Base-by-base conservation (phyloP, 192 early-diverging fungal species). In the Chytriomyces hyalinus region DNA sequence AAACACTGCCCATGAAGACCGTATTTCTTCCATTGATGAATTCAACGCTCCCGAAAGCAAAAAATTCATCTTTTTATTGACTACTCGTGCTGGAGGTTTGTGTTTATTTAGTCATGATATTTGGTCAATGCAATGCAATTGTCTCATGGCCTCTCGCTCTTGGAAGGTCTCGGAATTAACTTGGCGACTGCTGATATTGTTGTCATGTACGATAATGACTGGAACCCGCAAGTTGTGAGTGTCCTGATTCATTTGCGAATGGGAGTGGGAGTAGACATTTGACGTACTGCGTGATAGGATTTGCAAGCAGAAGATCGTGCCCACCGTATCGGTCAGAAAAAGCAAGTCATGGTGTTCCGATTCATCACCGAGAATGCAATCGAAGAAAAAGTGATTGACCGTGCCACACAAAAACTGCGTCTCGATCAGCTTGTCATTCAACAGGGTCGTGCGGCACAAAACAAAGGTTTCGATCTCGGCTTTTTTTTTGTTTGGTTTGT, bases 381-480 rank as follows among this genome's bases (percentile, higher is more conserved):
- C 78, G 97, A 99, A 83, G 97, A 99, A 80, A 97, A 97, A 83
- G 94, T 99, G 1, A 82, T 99, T 50, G 96, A 99, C 81, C 86
- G 93, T 64, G 97, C 97, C n/a, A 94, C 96, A 24, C 96, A 97
- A 82, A 98, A 99, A 82, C 86, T 98, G 61, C 88, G 95, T 15
- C 85, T 99, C 20, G 97, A 99, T 80, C 95, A 98, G 83, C 87
- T 99, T 62, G 97, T 98, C n/a, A 98, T 98, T 81, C 97, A 99
- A 83, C 97, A 98, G 80, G 97, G 97, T 9, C 90, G 94, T 20
- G 83, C 92, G 49, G 80, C 88, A 6, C 60, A 93, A 93, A 59
- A 51, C 69, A 71, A 71, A 59, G 69, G 69, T 71, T 9, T 6
- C 4, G 3, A 83, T 80, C 85, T 26, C 83, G 88, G 61, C 94